Conservation (phyloP, 768 basidiomycete genomes). For the Boletus rubescentipes region DNA sequence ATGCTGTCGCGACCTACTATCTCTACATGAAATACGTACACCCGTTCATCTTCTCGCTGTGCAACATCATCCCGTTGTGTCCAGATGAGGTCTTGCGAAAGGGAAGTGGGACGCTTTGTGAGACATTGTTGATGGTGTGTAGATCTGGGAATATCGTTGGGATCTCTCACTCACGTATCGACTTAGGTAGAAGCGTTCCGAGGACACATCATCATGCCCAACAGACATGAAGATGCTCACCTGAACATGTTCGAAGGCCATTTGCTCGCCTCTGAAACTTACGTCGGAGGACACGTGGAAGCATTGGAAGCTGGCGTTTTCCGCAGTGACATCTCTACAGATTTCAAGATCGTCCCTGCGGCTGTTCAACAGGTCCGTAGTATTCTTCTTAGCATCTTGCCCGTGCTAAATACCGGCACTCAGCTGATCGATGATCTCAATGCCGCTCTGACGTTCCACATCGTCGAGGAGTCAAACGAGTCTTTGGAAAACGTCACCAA, state of each 20-base stretch:
- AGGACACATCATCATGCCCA: constrained; percentile 94
- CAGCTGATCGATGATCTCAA: constrained; percentile 95
- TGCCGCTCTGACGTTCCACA: constrained; percentile 85
- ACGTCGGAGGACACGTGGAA: constrained; percentile 98
- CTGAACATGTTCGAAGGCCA: constrained; percentile 95
- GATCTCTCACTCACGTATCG: constrained; percentile 3
- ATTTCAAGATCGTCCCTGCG: constrained; percentile 90
- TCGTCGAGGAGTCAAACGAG: constrained; percentile 79
- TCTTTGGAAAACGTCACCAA: constrained; percentile 85
- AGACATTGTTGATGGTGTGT: constrained; percentile 94
- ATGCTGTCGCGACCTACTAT: constrained; percentile 99
- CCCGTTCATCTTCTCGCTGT: constrained; percentile 98
- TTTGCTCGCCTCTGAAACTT: constrained; percentile 94
- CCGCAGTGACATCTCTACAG: constrained; percentile 89
- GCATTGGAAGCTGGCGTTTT: constrained; percentile 98
- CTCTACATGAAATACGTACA: constrained; percentile 99
- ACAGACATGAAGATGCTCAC: constrained; percentile 90
- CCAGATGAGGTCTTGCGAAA: constrained; percentile 97
- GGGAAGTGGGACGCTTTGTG: constrained; percentile 94
- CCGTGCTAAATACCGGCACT: not conserved
- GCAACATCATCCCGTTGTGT: constrained; percentile 96
- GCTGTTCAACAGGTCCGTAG: constrained; percentile 77
- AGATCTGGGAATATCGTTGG: not conserved
- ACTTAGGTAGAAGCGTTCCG: constrained; percentile 91
- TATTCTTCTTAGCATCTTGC: not conserved